Evolutionary conservation across 1,139 yeast species (phyloP).

Genomic region (Pichia sp.): DNA sequence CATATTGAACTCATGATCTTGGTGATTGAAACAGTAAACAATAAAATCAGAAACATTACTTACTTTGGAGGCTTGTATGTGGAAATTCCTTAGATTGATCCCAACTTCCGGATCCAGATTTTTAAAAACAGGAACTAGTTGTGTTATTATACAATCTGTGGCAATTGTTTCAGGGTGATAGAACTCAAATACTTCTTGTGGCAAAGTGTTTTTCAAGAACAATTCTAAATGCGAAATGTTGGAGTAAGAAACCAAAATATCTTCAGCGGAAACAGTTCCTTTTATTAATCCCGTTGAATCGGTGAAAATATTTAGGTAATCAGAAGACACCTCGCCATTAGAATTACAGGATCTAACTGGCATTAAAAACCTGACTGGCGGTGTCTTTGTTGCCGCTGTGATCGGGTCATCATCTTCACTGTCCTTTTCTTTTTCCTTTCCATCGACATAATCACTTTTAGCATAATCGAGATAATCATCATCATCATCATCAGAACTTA

Average conservation of each 20-base stretch:
- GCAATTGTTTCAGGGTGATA: slow-evolving; percentile 25
- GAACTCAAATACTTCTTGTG: slow-evolving; percentile 9
- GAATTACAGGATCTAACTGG: slow-evolving; percentile 38
- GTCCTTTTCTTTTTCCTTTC: slow-evolving; percentile 1
- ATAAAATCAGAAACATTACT: slow-evolving; percentile 63
- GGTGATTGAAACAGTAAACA: slow-evolving; percentile 46
- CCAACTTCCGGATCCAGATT: slow-evolving; percentile 60
- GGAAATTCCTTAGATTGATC: slow-evolving; percentile 65
- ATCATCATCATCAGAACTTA: slow-evolving; percentile 1
- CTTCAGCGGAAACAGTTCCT: slow-evolving; percentile 55
- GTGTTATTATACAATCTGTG: slow-evolving; percentile 36
- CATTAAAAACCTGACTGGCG: slow-evolving; percentile 29
- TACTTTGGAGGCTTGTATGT: slow-evolving; percentile 65
- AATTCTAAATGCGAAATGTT: slow-evolving; percentile 26
- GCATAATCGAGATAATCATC: not conserved
- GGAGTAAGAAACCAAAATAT: slow-evolving; percentile 44
- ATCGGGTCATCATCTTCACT: slow-evolving; percentile 3
- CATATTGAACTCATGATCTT: slow-evolving; percentile 15
- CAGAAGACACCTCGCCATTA: slow-evolving; percentile 17
- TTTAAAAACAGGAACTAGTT: slow-evolving; percentile 44
- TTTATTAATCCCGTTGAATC: slow-evolving; percentile 43
- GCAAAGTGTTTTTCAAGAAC: slow-evolving; percentile 18
- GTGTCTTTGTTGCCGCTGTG: slow-evolving; percentile 7
- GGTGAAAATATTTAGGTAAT: slow-evolving; percentile 30
- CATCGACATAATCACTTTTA: not conserved